Evolutionary conservation across 192 early-diverging fungal species (phyloP), one percentile per base, ranked within the genome.

Genomic region (Coemansia sp.): DNA sequence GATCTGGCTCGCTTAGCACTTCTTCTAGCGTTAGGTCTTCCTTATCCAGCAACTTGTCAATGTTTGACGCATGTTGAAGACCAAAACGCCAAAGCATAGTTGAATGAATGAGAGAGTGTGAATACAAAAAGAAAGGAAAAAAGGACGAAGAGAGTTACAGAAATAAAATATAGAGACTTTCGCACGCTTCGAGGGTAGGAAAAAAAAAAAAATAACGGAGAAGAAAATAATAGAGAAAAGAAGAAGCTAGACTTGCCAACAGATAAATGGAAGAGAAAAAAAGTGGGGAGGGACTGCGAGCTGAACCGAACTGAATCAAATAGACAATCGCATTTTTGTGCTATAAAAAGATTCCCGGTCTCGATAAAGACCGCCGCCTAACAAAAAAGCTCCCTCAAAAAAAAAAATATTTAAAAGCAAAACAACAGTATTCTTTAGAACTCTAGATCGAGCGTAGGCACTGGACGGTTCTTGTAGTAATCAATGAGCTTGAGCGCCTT

Each of bases 71-170:
- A 72, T 90, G 88, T 74, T 94, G 90, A 70, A 94, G 91, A 12
- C 96, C 95, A 70, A 97, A 96, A 45, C 94, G 89, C 93, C 93
- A 95, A 78, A 93, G 92, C 93, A 95, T 95, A 34, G 5, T 78
- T 78, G 53, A 52, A 16, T 21, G 2, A 11, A 47, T 35, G 43
- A 42, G 21, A 37, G 12, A 36, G 9, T 59, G 57, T 37, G 36
- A 43, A 62, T 45, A 62, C 45, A 64, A 18, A 31, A 1, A 14
- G 14, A 38, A n/a, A 34, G 41, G n/a, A 34, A 18, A 47, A 47
- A 42, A 23, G 61, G 33, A 59, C 25, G 0, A 20, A 16, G 34
- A 64, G 53, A 57, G 20, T 45, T 34, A 21, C 37, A 53, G 57
- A 33, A 45, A 59, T 33, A 50, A 58, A 36, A 21, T 33, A 38